Percentiles rank a stretch among this genome's conserved stretches.
phyloP scores from a whole-genome alignment of 2,329 filamentous ascomycete species.

The Aaosphaeria arxii region DNA sequence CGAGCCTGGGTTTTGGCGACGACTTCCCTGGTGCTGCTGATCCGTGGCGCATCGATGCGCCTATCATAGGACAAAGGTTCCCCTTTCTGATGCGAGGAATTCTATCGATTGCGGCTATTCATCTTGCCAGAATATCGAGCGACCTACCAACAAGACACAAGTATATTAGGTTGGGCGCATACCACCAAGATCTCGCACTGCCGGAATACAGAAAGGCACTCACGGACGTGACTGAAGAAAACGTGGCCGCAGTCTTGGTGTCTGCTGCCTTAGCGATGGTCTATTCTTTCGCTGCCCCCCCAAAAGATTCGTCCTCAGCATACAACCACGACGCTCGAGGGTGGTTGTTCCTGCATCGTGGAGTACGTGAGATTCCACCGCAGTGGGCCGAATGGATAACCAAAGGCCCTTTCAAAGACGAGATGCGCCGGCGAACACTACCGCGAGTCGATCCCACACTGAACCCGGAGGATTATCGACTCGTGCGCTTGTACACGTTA shows the following conservation, averaged over 20 bases:
- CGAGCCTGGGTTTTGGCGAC: conserved; percentile 14
- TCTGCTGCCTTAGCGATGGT: conserved; percentile 12
- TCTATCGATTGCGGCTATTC: conserved; percentile 12
- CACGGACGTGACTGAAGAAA: conserved; percentile 10
- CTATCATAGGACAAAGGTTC: conserved; percentile 9
- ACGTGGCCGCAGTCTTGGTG: conserved; percentile 9
- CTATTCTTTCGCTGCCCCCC: conserved; percentile 12
- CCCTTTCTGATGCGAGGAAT: conserved; percentile 19
- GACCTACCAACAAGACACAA: conserved; percentile 2
- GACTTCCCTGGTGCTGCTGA: conserved; percentile 4
- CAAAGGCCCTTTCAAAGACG: conserved; percentile 4
- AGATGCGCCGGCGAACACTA: conserved; percentile 12
- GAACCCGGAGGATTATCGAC: conserved; percentile 13
- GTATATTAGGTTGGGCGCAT: conserved; percentile 9
- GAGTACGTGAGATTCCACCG: conserved; percentile 8
- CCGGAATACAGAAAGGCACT: conserved; percentile 12
- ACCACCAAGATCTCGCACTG: conserved; percentile 15
- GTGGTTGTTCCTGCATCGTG: conserved; percentile 12
- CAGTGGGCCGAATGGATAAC: conserved; percentile 13
- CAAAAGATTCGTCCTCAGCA: conserved; percentile 2
- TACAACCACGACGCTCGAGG: conserved; percentile 6
- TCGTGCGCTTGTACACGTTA: conserved; percentile 7
- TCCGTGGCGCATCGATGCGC: conserved; percentile 13
- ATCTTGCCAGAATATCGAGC: conserved; percentile 6
- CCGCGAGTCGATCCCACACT: conserved; percentile 6